These are phyloP conservation scores for Calcarisporium arbuscula DNA, from an alignment of 2,329 filamentous ascomycete genomes.

Conservation along the genomic window DNA sequence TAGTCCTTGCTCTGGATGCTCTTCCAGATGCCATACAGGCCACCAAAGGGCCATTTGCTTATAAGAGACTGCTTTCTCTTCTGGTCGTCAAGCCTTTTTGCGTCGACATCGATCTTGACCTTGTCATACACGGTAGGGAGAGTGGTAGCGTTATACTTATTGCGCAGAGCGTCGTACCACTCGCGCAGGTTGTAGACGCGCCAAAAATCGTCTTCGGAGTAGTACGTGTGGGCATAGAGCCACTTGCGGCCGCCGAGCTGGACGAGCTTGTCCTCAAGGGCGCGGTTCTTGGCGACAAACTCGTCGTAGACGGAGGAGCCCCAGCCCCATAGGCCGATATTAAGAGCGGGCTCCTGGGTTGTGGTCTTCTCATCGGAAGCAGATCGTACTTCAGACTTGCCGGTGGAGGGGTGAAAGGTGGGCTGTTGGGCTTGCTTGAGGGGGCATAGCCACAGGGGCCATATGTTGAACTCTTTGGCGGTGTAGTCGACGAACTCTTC, in stretches of 20 bases:
- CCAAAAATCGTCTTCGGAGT: conserved; percentile 68
- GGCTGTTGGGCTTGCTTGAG: conserved; percentile 41
- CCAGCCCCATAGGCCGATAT: conserved; percentile 74
- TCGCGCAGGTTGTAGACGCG: conserved; percentile 47
- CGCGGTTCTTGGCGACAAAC: conserved; percentile 66
- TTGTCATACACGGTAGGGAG: conserved; percentile 68
- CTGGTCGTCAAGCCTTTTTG: conserved; percentile 31
- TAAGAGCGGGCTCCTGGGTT: conserved; percentile 40
- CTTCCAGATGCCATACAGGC: conserved; percentile 53
- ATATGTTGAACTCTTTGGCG: conserved; percentile 43
- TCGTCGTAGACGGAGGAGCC: conserved; percentile 49
- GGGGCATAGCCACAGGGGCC: conserved; percentile 56
- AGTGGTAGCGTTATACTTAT: conserved; percentile 54
- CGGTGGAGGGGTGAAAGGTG: conserved; percentile 50
- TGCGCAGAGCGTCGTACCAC: conserved; percentile 57
- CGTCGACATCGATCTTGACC: conserved; percentile 49
- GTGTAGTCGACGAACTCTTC: conserved; percentile 52
- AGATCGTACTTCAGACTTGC: conserved; percentile 18
- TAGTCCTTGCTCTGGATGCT: conserved; percentile 53
- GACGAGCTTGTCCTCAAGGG: conserved; percentile 62
- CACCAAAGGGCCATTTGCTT: conserved; percentile 48
- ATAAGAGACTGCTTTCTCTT: conserved; percentile 36
- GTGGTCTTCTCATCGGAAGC: conserved; percentile 9
- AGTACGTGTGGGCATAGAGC: conserved; percentile 83
- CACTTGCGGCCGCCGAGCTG: conserved; percentile 75